Evolutionary conservation across 306 rosid species (phyloP).

Genomic region (Lathyrus sativus): DNA sequence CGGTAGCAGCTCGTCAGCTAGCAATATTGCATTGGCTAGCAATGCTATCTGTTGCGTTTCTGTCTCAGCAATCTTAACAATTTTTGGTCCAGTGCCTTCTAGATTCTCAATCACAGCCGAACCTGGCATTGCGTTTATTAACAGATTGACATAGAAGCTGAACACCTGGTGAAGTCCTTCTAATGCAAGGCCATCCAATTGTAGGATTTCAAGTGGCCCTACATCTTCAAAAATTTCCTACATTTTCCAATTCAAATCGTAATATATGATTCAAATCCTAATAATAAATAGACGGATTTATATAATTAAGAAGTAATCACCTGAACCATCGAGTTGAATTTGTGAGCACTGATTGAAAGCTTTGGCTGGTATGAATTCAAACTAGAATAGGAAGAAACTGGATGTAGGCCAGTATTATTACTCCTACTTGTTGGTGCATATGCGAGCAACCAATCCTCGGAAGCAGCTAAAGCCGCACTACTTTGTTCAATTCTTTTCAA

Average conservation of each 20-base stretch:
- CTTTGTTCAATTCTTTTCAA: constrained; percentile 80
- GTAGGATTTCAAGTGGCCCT: constrained; percentile 72
- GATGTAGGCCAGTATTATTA: constrained; percentile 37
- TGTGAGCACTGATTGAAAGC: constrained; percentile 81
- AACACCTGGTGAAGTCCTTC: constrained; percentile 77
- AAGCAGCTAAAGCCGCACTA: constrained; percentile 72
- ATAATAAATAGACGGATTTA: too few species aligned
- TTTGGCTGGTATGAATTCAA: constrained; percentile 56
- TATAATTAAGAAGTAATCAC: constrained; percentile 43
- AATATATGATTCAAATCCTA: too few species aligned
- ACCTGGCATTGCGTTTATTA: constrained; percentile 76
- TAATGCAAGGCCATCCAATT: constrained; percentile 62
- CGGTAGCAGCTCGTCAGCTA: constrained; percentile 83
- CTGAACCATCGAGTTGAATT: constrained; percentile 81
- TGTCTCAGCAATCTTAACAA: constrained; percentile 79
- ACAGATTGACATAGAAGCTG: constrained; percentile 63
- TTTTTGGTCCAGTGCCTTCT: constrained; percentile 61
- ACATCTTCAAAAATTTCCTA: constrained; percentile 83
- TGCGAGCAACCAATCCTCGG: constrained; percentile 76
- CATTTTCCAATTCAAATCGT: background rate
- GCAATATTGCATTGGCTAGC: constrained; percentile 70
- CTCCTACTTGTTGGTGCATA: constrained; percentile 52
- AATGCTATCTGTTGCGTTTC: constrained; percentile 81
- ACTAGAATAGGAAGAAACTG: constrained; percentile 46
- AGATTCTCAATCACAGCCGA: constrained; percentile 67